phyloP scores from a whole-genome alignment of 768 basidiomycete species.

The Trametopsis cervina region DNA sequence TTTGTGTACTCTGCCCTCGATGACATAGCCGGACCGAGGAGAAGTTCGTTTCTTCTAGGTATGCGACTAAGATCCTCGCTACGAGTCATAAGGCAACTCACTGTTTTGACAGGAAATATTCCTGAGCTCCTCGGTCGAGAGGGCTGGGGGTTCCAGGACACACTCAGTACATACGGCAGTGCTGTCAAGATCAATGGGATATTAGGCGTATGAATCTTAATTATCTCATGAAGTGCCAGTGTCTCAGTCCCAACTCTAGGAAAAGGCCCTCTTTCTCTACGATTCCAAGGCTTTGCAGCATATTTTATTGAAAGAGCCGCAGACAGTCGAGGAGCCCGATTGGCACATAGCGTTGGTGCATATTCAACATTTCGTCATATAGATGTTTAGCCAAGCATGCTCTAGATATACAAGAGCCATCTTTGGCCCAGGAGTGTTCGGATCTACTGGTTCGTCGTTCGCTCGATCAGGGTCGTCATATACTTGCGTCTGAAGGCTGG shows the following conservation, averaged over 20 bases:
- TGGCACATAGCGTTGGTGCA: constrained; percentile 7
- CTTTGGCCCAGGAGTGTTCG: constrained; percentile 12
- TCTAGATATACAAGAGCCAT: constrained; percentile 2
- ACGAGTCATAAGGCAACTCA: neutral
- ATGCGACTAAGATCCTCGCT: neutral
- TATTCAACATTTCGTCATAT: constrained; percentile 2
- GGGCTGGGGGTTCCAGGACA: constrained; percentile 10
- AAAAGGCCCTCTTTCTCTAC: constrained; percentile 8
- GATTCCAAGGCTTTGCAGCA: constrained; percentile 11
- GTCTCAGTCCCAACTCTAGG: no score
- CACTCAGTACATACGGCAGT: constrained; percentile 2
- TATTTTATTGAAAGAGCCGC: constrained; percentile 10
- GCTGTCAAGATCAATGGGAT: constrained; percentile 2
- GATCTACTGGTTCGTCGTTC: neutral
- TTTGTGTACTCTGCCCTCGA: constrained; percentile 6
- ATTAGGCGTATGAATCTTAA: constrained; percentile 3
- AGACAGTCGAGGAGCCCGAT: neutral
- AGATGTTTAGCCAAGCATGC: neutral
- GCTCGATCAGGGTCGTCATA: neutral
- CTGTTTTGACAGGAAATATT: constrained; percentile 3
- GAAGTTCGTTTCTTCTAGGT: constrained; percentile 4
- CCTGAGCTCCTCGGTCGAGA: constrained; percentile 5
- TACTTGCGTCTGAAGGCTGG: neutral
- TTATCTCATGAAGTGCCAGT: no score
- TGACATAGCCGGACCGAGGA: constrained; percentile 8